phyloP scores from a whole-genome alignment of 1,284 basidiomycete species.

The Chalciporus sp. region DNA sequence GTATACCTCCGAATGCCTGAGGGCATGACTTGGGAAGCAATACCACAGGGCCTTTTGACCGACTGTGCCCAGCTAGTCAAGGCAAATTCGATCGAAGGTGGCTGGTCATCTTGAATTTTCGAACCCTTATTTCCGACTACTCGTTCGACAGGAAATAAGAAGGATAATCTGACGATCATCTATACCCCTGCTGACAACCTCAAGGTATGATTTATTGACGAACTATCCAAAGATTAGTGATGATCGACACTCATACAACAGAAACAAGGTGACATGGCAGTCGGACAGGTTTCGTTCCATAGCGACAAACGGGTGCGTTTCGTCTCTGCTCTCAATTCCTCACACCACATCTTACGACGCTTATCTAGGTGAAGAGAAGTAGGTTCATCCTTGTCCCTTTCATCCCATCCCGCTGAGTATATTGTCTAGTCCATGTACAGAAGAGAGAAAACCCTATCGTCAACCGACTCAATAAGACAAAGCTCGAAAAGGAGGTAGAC shows the following conservation, averaged over 20 bases:
- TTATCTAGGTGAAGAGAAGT: conserved; percentile 76
- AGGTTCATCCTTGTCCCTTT: conserved; percentile 17
- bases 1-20: conserved; percentile 90
- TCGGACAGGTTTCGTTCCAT: conserved; percentile 94
- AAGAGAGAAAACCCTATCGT: conserved; percentile 89
- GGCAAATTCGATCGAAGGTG: conserved; percentile 96
- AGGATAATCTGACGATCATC: conserved; percentile 91
- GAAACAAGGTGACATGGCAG: conserved; percentile 97
- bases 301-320: conserved; percentile 76
- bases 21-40: conserved; percentile 82
- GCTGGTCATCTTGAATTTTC: conserved; percentile 11
- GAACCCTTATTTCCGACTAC: not conserved
- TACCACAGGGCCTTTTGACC: conserved; percentile 77
- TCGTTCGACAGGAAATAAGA: conserved; percentile 83
- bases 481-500: conserved; percentile 81
- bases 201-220: conserved; percentile 56
- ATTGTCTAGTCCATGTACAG: conserved; percentile 64
- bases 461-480: conserved; percentile 95
- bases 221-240: not conserved
- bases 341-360: not conserved
- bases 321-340: not conserved
- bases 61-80: conserved; percentile 97
- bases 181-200: conserved; percentile 91
- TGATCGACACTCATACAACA: conserved; percentile 33
- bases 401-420: conserved; percentile 2